phyloP scores from a whole-genome alignment of 2,329 filamentous ascomycete genomes.

The Talaromyces sp. region DNA sequence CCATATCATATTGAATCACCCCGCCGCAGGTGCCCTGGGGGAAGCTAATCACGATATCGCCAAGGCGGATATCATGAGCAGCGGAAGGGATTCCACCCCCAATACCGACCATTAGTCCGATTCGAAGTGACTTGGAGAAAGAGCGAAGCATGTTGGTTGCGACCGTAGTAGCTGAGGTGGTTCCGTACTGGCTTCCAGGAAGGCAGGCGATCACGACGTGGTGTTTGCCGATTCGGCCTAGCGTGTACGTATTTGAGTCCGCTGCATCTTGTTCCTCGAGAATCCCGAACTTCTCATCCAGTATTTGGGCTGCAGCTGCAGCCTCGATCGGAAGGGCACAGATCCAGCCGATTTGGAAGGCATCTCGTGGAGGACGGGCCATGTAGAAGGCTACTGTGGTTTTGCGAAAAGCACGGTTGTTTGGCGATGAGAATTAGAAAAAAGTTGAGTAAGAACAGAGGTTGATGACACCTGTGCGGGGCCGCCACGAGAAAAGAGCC shows the following conservation, averaged over 20 bases:
- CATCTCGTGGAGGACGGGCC: conserved; percentile 10
- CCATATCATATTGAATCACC: conserved; percentile 31
- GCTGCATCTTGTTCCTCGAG: conserved; percentile 17
- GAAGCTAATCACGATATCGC: conserved; percentile 33
- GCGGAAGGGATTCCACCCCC: conserved; percentile 31
- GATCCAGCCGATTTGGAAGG: conserved; percentile 18
- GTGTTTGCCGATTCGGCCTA: conserved; percentile 24
- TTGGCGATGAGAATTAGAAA: not conserved
- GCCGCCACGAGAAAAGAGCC: conserved; percentile 3
- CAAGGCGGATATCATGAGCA: conserved; percentile 31
- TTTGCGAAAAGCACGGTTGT: not conserved
- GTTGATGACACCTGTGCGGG: not conserved
- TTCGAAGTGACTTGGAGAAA: conserved; percentile 18
- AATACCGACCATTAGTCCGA: conserved; percentile 27
- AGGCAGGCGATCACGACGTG: conserved; percentile 25
- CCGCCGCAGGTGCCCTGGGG: conserved; percentile 21
- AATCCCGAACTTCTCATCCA: conserved; percentile 20
- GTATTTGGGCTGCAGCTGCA: conserved; percentile 3
- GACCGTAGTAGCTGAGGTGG: conserved; percentile 16
- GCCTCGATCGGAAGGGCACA: conserved; percentile 11
- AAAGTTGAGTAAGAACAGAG: conserved; percentile 1
- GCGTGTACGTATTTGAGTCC: conserved; percentile 24
- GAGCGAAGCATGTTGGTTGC: conserved; percentile 21
- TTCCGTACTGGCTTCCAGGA: conserved; percentile 15
- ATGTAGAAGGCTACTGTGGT: conserved; percentile 6